Base-by-base conservation (phyloP, 495 filamentous ascomycete genomes). In the Xylaria castorea region DNA sequence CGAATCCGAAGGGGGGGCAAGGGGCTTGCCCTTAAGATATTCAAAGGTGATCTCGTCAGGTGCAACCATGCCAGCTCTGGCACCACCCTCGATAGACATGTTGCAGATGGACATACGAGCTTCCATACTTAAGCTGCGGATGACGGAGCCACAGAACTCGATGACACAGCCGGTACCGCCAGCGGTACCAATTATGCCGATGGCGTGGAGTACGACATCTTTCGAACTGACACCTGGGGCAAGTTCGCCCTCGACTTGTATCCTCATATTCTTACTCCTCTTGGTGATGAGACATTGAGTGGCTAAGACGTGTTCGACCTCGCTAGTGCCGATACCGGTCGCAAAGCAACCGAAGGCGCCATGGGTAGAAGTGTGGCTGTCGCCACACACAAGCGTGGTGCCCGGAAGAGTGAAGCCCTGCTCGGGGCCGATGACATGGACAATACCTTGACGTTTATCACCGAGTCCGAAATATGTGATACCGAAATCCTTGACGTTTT, bases 21-120 rank as follows among this genome's bases (percentile, higher is more conserved):
- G 85, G 51, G 96, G 96, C 75, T 91, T 88, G 62, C 91, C 93
- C 86, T 95, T 93, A 74, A 99, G 92, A 79, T 99, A 99, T 75
- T 97, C 92, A 77, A 97, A 95, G 6, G 96, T 98, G 57, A 86
- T 93, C 81, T 97, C 91, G 73, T 99, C 96, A 3, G 96, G 96
- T 34, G 96, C 96, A 69, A 99, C 91, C 93, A 99, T 95, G 71
- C 96, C 96, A 70, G 96, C 95, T 85, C 96, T 89, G 50, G 96
- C 96, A 83, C 96, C 96, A 71, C 85, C 96, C 85, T 99, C 96
- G 79, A 98, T 98, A n/a, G 95, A 94, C 96, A 99, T 99, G 85
- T 99, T 99, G 84, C 96, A 98, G 80, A 99, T 96, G 69, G 94
- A 97, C 95, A 99, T 98, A 77, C 96, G 91, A 48, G 96, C 96